These are phyloP conservation scores for Amylostereum areolatum DNA, from an alignment of 1,284 basidiomycete species.

Conservation along the genomic window DNA sequence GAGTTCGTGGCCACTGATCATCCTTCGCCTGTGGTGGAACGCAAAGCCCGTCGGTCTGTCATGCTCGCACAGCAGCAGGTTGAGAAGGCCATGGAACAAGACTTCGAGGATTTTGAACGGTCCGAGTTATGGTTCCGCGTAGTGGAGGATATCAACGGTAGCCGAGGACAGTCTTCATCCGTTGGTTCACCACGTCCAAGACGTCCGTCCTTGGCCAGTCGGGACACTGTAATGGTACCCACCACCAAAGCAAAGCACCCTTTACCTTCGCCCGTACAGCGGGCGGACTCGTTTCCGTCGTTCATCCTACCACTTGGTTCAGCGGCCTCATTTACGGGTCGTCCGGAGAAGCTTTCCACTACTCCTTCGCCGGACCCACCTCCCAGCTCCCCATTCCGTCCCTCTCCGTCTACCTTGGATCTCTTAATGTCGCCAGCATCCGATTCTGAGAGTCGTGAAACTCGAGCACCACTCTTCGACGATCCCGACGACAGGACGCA, in stretches of 20 bases:
- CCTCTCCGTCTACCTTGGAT: constrained; percentile 57
- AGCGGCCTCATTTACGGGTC: constrained; percentile 7
- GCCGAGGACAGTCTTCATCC: constrained; percentile 12
- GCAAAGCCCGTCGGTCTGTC: constrained; percentile 68
- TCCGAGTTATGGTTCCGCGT: constrained; percentile 91
- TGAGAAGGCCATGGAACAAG: constrained; percentile 85
- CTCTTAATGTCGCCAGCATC: constrained; percentile 68
- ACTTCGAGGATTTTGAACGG: constrained; percentile 82
- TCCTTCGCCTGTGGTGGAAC: constrained; percentile 43
- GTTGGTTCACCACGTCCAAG: neutral
- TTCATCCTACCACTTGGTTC: constrained; percentile 6
- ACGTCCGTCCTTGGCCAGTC: constrained; percentile 1
- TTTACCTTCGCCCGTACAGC: constrained; percentile 7
- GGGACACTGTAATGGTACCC: neutral
- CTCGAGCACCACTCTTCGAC: constrained; percentile 74
- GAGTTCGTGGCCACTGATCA: constrained; percentile 47
- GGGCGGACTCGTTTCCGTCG: constrained; percentile 8
- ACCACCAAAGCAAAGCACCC: constrained; percentile 7
- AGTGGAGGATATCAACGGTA: constrained; percentile 60
- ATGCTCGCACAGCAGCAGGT: constrained; percentile 82
- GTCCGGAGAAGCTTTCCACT: constrained; percentile 1
- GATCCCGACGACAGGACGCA: constrained; percentile 59
- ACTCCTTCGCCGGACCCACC: constrained; percentile 6
- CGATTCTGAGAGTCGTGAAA: constrained; percentile 34
- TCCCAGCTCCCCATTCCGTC: constrained; percentile 20